Evolutionary conservation across 176 grass and related monocot genomes (phyloP), one percentile per base, ranked within the genome.

Genomic region (Eragrostis curvula): DNA sequence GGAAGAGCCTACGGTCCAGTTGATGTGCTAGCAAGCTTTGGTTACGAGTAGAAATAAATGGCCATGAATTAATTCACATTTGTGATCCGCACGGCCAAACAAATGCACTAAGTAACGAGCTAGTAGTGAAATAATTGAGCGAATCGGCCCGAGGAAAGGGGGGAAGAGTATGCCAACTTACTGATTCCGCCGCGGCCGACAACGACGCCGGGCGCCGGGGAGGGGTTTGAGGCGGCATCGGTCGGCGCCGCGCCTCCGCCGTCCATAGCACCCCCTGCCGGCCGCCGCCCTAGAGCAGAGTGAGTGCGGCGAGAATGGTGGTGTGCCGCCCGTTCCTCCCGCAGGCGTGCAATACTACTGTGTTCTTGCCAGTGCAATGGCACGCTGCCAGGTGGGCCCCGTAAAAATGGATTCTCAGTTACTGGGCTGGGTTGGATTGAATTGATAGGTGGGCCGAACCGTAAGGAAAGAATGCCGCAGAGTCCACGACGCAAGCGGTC

Each of bases 171-270:
- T 23, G 25, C 1, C 14, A 55, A 48, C 73, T 66, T 71, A 88
- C 86, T 44, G 66, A 88, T 56, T 23, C 73, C 65, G 56, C 56
- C n/a, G 56, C 56, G 56, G 8, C 23, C 56, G n/a, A 24, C 23
- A 0, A 59, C 56, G 56, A 59, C 21, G 65, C 3, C 46, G 64
- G 28, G 44, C 15, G 62, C 68, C 18, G 6, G 51, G 79, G 25
- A 29, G 9, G 23, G 70, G 51, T 45, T 36, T 0, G 4, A 66
- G 46, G 66, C 15, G 40, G 27, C 28, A 46, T 82, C 65, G 45
- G 56, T 66, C 56, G 45, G 18, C 42, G 64, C 51, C 32, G 74
- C 36, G 23, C 40, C 56, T 41, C 25, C 56, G 80, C 56, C 73
- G 66, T 24, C 56, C 56, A 59, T 59, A 25, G 52, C 6, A 6